phyloP scores from a whole-genome alignment of 2,329 filamentous ascomycete genomes.

The Trichophyton rubrum region DNA sequence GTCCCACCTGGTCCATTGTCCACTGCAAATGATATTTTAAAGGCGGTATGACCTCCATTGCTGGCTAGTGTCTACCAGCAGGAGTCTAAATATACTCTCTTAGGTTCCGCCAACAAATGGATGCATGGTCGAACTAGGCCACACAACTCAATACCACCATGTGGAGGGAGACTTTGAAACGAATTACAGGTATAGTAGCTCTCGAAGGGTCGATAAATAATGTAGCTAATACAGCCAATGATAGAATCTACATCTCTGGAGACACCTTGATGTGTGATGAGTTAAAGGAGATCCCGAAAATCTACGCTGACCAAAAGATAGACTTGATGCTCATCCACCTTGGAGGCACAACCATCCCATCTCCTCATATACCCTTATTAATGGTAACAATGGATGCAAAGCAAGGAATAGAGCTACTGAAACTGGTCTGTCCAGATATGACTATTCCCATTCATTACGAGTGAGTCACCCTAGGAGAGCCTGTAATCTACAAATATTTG shows the following conservation, averaged over 20 bases:
- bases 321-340: conserved; percentile 57
- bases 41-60: conserved; percentile 26
- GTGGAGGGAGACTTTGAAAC: conserved; percentile 26
- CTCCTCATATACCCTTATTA: conserved; percentile 44
- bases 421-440: conserved; percentile 46
- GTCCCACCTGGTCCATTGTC: conserved; percentile 37
- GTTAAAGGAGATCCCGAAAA: conserved; percentile 46
- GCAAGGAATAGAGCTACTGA: conserved; percentile 49
- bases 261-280: conserved; percentile 53
- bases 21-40: conserved; percentile 36
- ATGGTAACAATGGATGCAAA: conserved; percentile 60
- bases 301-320: conserved; percentile 43
- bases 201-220: background rate
- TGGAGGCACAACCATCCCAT: conserved; percentile 53
- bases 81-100: conserved; percentile 20
- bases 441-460: conserved; percentile 55
- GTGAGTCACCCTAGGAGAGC: background rate
- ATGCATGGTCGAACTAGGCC: conserved; percentile 53
- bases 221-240: background rate
- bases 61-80: background rate
- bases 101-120: conserved; percentile 53
- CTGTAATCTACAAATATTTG: background rate
- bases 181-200: conserved; percentile 33
- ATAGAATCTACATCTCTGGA: conserved; percentile 50
- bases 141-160: conserved; percentile 18